A percentile compares a stretch with the other conserved stretches of the same genome.
Conservation (phyloP, 2,329 filamentous ascomycete genomes). For the Fusarium robinianum region DNA sequence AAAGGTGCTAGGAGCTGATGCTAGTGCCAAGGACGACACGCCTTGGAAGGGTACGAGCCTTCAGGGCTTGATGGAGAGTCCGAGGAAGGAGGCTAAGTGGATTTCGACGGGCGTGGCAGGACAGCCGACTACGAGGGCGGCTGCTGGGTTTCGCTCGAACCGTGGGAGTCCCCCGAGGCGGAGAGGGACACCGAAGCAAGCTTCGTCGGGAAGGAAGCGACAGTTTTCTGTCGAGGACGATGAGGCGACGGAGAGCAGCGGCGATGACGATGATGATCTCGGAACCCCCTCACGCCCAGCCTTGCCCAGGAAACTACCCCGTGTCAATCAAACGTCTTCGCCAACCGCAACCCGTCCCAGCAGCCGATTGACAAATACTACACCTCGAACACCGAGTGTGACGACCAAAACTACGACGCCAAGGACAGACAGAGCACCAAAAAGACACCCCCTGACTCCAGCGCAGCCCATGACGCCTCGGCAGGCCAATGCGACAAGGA, state of each 20-base stretch:
- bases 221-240: constrained; percentile 2
- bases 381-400: too few species aligned
- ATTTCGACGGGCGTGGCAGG: constrained; percentile 32
- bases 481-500: not conserved
- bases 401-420: too few species aligned
- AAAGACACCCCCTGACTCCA: too few species aligned
- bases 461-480: too few species aligned
- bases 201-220: constrained; percentile 7
- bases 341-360: constrained; percentile 14
- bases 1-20: constrained; percentile 14
- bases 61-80: constrained; percentile 50
- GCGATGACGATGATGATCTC: constrained; percentile 21
- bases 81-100: constrained; percentile 39
- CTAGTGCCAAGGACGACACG: constrained; percentile 9
- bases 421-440: too few species aligned
- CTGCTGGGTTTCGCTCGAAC: constrained; percentile 35
- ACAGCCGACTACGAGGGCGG: constrained; percentile 32
- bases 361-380: too few species aligned
- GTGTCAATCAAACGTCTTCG: constrained; percentile 6
- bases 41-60: constrained; percentile 43
- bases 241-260: constrained; percentile 21
- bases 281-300: constrained; percentile 22
- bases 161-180: constrained; percentile 20
- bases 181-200: not conserved
- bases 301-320: constrained; percentile 12